Evolutionary conservation across 306 rosid species (phyloP).

Genomic region (Quercus robur): DNA sequence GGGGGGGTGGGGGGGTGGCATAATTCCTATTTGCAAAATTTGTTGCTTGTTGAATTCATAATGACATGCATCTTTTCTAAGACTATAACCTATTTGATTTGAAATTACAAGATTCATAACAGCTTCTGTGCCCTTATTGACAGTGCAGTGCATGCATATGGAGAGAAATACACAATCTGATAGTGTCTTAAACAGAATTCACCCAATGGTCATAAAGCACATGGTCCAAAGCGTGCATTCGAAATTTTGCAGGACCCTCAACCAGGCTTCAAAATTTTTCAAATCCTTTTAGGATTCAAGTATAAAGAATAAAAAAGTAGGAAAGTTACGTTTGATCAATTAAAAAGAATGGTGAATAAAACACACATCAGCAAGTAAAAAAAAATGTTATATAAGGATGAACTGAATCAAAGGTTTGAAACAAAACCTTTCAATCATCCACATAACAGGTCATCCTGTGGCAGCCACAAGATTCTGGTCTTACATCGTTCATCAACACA

Average conservation of each 20-base stretch:
- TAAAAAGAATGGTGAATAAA: slow-evolving; percentile 18
- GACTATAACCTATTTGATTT: background rate
- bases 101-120: background rate
- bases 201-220: background rate
- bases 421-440: slow-evolving; percentile 32
- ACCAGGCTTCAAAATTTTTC: background rate
- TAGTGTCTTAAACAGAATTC: background rate
- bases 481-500: slow-evolving; percentile 46
- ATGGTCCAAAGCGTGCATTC: background rate
- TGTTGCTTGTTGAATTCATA: background rate
- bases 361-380: slow-evolving; percentile 24
- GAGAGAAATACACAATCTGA: background rate
- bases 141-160: background rate
- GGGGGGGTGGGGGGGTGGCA: too few species aligned
- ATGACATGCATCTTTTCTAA: background rate
- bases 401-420: slow-evolving; percentile 28
- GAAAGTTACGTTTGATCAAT: slow-evolving; percentile 1
- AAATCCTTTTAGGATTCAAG: background rate
- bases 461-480: slow-evolving; percentile 45
- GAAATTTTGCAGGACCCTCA: background rate
- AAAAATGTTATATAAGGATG: slow-evolving; percentile 10
- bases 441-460: slow-evolving; percentile 37
- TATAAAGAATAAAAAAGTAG: background rate
- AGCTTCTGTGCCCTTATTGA: background rate
- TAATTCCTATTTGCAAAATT: background rate